Evolutionary conservation across 306 rosid genomes (phyloP).

Genomic region (Abrus precatorius): DNA sequence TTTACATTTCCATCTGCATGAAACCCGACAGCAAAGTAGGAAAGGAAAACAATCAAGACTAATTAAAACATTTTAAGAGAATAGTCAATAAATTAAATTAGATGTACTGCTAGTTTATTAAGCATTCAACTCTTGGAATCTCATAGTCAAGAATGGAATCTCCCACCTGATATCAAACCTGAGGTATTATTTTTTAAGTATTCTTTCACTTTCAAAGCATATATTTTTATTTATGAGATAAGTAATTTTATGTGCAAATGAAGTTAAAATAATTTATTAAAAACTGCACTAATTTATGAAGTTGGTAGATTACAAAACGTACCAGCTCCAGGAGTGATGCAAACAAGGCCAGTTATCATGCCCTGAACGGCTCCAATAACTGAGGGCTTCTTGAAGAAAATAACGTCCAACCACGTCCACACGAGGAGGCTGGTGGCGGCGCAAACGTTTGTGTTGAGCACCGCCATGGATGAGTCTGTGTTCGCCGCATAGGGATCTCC

Average conservation of each 20-base stretch:
- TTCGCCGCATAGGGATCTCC: conserved; percentile 82
- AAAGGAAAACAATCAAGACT: neutral
- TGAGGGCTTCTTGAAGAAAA: conserved; percentile 77
- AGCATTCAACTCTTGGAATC: neutral
- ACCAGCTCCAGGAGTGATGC: conserved; percentile 86
- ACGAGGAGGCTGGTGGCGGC: conserved; percentile 80
- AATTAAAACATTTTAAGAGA: neutral
- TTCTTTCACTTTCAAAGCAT: no score
- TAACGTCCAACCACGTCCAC: conserved; percentile 75
- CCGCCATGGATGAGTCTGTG: conserved; percentile 74
- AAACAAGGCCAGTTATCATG: conserved; percentile 84
- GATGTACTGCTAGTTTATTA: neutral
- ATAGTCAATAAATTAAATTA: neutral
- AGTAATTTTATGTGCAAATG: no score
- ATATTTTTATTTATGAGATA: no score
- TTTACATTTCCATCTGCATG: neutral
- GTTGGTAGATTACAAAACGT: neutral
- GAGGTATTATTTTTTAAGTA: neutral
- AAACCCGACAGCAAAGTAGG: neutral
- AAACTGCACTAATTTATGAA: neutral
- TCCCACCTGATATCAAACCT: neutral
- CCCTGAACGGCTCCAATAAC: conserved; percentile 90
- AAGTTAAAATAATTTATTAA: no score
- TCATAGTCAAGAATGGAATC: conserved; percentile 28
- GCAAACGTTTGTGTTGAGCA: conserved; percentile 77